These are phyloP conservation scores for Ustilago tritici DNA, from an alignment of 1,284 basidiomycete species.

Conservation along the genomic window DNA sequence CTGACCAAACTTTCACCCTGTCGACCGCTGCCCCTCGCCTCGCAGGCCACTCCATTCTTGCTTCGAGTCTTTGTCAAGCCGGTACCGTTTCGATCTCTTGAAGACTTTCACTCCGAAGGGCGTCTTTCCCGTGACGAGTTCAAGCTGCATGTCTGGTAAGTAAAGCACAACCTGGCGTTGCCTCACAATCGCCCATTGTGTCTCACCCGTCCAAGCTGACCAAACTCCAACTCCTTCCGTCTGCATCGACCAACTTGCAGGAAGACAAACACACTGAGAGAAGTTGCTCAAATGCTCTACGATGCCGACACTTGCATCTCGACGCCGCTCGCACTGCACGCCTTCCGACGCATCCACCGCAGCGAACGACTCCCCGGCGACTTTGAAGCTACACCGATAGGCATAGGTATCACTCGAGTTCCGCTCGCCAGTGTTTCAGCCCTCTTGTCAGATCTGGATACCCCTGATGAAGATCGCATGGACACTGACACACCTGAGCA, in stretches of 20 bases:
- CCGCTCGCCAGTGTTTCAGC: constrained; percentile 25
- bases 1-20: background rate
- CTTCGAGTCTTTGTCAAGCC: constrained; percentile 39
- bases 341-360: constrained; percentile 48
- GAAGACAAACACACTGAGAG: constrained; percentile 61
- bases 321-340: constrained; percentile 48
- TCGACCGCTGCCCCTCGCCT: background rate
- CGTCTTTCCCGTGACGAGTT: constrained; percentile 39
- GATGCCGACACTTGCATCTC: constrained; percentile 50
- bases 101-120: constrained; percentile 37
- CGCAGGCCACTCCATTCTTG: constrained; percentile 49
- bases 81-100: constrained; percentile 42
- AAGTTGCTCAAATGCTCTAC: constrained; percentile 57
- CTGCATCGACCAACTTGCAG: constrained; percentile 13
- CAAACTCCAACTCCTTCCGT: background rate
- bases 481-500: constrained; percentile 15
- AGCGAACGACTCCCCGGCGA: constrained; percentile 10
- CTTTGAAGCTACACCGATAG: constrained; percentile 32
- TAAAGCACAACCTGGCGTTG: background rate
- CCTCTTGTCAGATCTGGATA: constrained; percentile 36
- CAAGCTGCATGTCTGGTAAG: constrained; percentile 57
- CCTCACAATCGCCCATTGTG: background rate
- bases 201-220: background rate
- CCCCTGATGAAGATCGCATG: constrained; percentile 5
- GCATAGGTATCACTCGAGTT: constrained; percentile 55